phyloP scores from a whole-genome alignment of 148 eudicot genomes.

The Gaultheria prostrata region DNA sequence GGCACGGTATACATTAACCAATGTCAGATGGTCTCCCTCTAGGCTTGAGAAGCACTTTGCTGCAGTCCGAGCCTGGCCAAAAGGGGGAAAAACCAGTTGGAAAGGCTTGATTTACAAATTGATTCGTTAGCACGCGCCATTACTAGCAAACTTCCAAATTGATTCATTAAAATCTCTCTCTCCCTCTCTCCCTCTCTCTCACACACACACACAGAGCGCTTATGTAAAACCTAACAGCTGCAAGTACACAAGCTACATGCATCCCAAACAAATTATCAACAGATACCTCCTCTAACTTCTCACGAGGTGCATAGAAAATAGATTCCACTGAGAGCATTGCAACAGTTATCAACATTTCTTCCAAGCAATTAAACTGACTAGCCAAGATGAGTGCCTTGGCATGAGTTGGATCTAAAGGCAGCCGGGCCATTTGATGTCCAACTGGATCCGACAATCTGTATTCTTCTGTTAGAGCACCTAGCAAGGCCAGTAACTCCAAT shows the following conservation, averaged over 20 bases:
- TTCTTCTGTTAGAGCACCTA: slow-evolving; percentile 87
- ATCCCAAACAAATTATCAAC: neutral
- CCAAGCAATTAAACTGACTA: slow-evolving; percentile 75
- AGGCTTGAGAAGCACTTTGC: slow-evolving; percentile 66
- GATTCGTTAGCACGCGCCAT: too few relatives aligned
- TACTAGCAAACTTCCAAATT: too few relatives aligned
- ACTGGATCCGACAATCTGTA: slow-evolving; percentile 78
- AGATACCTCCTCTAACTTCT: slow-evolving; percentile 82
- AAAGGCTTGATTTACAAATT: neutral
- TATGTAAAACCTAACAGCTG: neutral
- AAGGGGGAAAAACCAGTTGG: slow-evolving; percentile 9
- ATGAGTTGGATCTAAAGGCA: slow-evolving; percentile 81
- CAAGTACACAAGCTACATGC: neutral
- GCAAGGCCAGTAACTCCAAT: slow-evolving; percentile 64
- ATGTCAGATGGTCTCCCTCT: slow-evolving; percentile 88
- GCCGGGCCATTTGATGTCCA: slow-evolving; percentile 86
- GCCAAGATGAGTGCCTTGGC: slow-evolving; percentile 85
- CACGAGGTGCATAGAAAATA: slow-evolving; percentile 79
- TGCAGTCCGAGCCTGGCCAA: slow-evolving; percentile 61
- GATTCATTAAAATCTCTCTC: too few relatives aligned
- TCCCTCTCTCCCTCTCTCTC: neutral
- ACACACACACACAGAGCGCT: neutral
- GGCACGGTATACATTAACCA: slow-evolving; percentile 69
- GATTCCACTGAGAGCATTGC: slow-evolving; percentile 96
- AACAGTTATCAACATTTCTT: slow-evolving; percentile 92